A percentile compares a stretch with the other conserved stretches of the same genome.
Conservation (phyloP, 2,329 filamentous ascomycete species). For the Didymella segeticola region DNA sequence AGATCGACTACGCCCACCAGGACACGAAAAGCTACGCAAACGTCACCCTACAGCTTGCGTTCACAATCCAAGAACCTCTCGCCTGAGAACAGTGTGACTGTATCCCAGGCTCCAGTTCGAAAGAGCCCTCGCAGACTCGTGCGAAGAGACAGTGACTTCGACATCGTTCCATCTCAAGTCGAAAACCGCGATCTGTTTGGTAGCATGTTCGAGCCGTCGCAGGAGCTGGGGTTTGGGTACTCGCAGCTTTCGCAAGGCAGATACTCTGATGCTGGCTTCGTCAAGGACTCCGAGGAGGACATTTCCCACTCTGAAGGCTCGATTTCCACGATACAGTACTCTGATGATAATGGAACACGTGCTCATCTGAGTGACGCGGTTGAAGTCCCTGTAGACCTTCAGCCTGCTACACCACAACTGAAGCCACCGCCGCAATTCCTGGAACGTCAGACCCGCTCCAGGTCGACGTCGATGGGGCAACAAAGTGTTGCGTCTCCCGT, state of each 20-base stretch:
- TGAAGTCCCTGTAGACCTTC: not conserved
- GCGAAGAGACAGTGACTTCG: constrained; percentile 20
- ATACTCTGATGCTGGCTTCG: constrained; percentile 30
- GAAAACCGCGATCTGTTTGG: constrained; percentile 2
- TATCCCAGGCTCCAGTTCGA: constrained; percentile 1
- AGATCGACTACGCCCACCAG: constrained; percentile 27
- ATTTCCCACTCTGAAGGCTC: constrained; percentile 38
- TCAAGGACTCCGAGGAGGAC: constrained; percentile 44
- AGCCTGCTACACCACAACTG: constrained; percentile 4
- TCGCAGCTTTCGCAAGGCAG: constrained; percentile 31
- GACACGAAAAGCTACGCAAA: constrained; percentile 22
- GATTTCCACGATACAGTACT: constrained; percentile 33
- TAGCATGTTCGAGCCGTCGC: constrained; percentile 29
- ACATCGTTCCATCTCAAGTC: constrained; percentile 19
- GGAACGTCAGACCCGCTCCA: not conserved
- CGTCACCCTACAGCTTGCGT: constrained; percentile 38
- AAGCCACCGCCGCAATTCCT: constrained; percentile 3
- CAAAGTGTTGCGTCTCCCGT: constrained; percentile 1
- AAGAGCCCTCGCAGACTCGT: constrained; percentile 23
- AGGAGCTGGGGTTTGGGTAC: constrained; percentile 27
- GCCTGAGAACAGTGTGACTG: constrained; percentile 17
- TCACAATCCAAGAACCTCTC: constrained; percentile 38
- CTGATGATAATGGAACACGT: constrained; percentile 24
- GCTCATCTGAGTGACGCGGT: constrained; percentile 18
- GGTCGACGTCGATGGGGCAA: not conserved